These are phyloP conservation scores for Flueggea neowawraea DNA, from an alignment of 441 rosid species.

Conservation along the genomic window DNA sequence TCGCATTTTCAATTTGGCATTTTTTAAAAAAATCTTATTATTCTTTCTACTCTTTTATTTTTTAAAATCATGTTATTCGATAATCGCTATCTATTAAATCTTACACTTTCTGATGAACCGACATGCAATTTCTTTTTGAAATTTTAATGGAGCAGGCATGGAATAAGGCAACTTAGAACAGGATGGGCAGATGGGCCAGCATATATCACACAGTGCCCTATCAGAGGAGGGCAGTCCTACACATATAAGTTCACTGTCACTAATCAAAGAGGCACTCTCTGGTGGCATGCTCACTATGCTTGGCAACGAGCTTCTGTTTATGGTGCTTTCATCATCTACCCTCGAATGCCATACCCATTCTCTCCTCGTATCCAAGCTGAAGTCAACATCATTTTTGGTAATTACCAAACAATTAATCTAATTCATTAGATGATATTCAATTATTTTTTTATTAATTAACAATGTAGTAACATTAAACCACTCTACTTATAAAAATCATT, in stretches of 20 bases:
- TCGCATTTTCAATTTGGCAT: too few relatives aligned
- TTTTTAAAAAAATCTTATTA: too few relatives aligned
- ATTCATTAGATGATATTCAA: too few relatives aligned
- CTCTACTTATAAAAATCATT: too few relatives aligned
- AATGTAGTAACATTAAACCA: too few relatives aligned
- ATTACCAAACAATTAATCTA: too few relatives aligned
- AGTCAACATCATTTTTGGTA: slow-evolving; percentile 61
- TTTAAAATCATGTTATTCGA: too few relatives aligned
- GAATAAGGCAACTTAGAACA: slow-evolving; percentile 50
- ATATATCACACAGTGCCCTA: slow-evolving; percentile 66
- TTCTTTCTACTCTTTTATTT: too few relatives aligned
- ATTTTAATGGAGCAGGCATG: slow-evolving; percentile 39
- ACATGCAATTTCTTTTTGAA: too few relatives aligned
- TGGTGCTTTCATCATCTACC: slow-evolving; percentile 66
- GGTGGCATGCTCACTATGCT: slow-evolving; percentile 63
- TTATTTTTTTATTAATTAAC: too few relatives aligned
- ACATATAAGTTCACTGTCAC: slow-evolving; percentile 50
- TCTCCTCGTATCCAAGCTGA: slow-evolving; percentile 38
- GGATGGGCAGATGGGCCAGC: slow-evolving; percentile 84
- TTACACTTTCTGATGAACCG: too few relatives aligned
- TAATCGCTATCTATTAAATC: not conserved
- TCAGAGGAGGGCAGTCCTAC: slow-evolving; percentile 45
- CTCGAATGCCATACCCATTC: slow-evolving; percentile 54
- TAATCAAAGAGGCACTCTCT: slow-evolving; percentile 58
- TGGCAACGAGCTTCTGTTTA: slow-evolving; percentile 73